Evolutionary conservation across 2,329 filamentous ascomycete genomes (phyloP), one percentile per base, ranked within the genome.

Genomic region (Phyllosticta capitalensis): DNA sequence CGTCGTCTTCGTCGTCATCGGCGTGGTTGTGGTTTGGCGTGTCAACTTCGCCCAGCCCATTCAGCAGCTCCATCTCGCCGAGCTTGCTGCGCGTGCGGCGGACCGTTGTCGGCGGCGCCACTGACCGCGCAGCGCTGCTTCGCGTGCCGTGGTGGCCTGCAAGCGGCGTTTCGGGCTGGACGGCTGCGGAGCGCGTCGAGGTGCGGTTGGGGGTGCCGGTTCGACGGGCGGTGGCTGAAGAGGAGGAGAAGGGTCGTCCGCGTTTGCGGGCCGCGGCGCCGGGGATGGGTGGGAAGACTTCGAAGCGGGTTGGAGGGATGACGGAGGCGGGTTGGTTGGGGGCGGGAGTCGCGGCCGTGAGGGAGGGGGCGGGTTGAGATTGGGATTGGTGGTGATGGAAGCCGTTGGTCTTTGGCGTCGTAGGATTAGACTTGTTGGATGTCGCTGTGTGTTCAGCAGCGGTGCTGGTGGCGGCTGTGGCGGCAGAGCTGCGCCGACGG

Each of bases 211-310:
- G 71, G 1, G 72, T 73, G 55, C 67, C 68, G 9, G 69, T 71
- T 17, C 71, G 66, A n/a, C 71, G 67, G 38, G 38, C 38, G 7
- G 38, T 45, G 14, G 38, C 38, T 21, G 70, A 68, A 9, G 49
- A 58, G 17, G 71, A 65, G 24, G 71, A 71, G 61, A 74, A 74
- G 10, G 72, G 72, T 2, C 72, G 65, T 5, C 71, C 68, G 19
- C 71, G 67, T 5, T 72, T 69, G 61, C 67, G 72, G 3, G 68
- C 61, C 14, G 67, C 62, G 19, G 70, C 55, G 66, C 81, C 81
- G 20, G 81, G 81, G 9, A 88, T 74, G 0, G 87, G 83, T 9
- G 90, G 90, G 67, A 89, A 92, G 49, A 94, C 83, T 66, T 91
- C 87, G 70, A 90, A 95, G 33, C 89, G 83, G 1, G 79, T 84